Conservation (phyloP, 345 rosid genomes). For the Brassica cretica region DNA sequence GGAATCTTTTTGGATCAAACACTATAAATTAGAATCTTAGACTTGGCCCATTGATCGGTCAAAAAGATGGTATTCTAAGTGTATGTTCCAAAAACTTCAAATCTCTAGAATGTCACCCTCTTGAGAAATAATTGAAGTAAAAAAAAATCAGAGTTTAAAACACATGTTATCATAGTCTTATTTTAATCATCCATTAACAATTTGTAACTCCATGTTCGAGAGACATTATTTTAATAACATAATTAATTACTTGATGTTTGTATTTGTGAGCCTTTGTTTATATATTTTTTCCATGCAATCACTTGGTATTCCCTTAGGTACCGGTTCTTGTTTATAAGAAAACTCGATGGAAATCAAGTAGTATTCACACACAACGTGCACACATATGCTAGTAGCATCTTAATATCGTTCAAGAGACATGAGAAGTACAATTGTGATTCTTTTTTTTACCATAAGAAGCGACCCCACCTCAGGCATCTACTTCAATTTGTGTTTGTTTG, state of each 20-base stretch:
- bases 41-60: slow-evolving; percentile 40
- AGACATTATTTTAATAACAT: neutral
- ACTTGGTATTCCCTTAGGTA: neutral
- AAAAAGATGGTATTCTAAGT: slow-evolving; percentile 27
- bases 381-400: slow-evolving; percentile 5
- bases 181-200: neutral
- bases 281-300: neutral
- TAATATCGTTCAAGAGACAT: neutral
- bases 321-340: neutral
- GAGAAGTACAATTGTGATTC: slow-evolving; percentile 11
- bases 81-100: slow-evolving; percentile 12
- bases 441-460: slow-evolving; percentile 9
- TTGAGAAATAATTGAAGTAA: neutral
- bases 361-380: slow-evolving; percentile 2
- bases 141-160: neutral
- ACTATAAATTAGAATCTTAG: slow-evolving; percentile 28
- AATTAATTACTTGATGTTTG: neutral
- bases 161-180: neutral
- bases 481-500: neutral
- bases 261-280: neutral
- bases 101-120: slow-evolving; percentile 4
- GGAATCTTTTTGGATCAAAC: slow-evolving; percentile 27
- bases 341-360: neutral
- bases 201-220: neutral
- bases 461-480: slow-evolving; percentile 30